Base-by-base conservation (phyloP, 805 yeast genomes). In the Suhomyces xylopsoci region DNA sequence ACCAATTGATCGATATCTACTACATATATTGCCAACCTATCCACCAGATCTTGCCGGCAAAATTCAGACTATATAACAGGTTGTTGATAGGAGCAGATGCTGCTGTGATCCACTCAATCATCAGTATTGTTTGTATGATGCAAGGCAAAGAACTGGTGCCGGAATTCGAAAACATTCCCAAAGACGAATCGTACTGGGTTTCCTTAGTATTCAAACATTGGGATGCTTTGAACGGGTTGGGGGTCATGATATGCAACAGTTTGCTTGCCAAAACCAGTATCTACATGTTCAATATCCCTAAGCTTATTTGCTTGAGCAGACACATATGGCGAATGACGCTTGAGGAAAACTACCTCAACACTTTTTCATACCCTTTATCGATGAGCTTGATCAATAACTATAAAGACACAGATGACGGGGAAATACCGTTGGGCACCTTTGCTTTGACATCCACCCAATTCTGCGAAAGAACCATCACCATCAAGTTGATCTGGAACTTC, bases 151-250 rank as follows among this genome's bases (percentile, higher is more conserved):
- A 51, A n/a, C 32, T 19, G 26, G 43, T 49, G 17, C 51, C 52
- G 10, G 49, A 54, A 5, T 12, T 47, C 22, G 40, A 40, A 12
- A 19, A 20, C 5, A 19, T 47, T 4, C 30, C 25, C 2, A 48
- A 36, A 10, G 58, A 57, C 43, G 69, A 67, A 38, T 26, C 48
- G 3, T 51, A 50, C 40, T 68, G 73, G 71, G 49, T 67, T 14
- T 51, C 47, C 15, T 56, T 56, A 2, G 58, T 57, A 28, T 54
- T 54, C 49, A 58, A 58, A 42, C 58, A 50, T 51, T 61, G 64
- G 66, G 70, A 68, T 53, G 56, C 58, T 32, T 60, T 68, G 28
- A 63, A 63, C 46, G 64, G 64, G 20, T 56, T 67, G 34, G 71
- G 69, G 8, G 60, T 66, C 58, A 47, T 68, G 7, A 46, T 65